Percentiles rank a stretch among this genome's conserved stretches.
phyloP scores from a whole-genome alignment of 768 basidiomycete genomes.

The Omphalotus guepiniiformis region DNA sequence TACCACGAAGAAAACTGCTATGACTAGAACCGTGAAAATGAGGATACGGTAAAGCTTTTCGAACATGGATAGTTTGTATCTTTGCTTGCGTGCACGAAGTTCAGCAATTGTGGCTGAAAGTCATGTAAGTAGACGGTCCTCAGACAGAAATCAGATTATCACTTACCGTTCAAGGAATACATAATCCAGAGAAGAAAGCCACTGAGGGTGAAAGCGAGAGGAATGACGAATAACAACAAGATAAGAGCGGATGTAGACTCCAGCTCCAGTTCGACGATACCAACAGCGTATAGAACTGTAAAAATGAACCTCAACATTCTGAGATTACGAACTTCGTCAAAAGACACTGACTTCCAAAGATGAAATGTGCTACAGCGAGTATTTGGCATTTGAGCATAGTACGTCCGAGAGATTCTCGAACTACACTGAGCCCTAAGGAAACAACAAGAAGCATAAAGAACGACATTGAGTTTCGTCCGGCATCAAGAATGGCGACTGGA shows the following conservation, averaged over 20 bases:
- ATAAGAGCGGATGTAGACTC: constrained; percentile 86
- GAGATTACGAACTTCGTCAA: background rate
- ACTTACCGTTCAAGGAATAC: constrained; percentile 79
- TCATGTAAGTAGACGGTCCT: constrained; percentile 10
- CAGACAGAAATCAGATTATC: background rate
- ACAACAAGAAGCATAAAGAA: constrained; percentile 96
- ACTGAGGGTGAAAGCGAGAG: constrained; percentile 92
- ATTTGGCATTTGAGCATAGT: constrained; percentile 83
- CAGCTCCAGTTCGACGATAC: constrained; percentile 88
- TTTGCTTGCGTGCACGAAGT: constrained; percentile 80
- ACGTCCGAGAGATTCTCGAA: constrained; percentile 79
- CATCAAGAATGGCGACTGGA: constrained; percentile 89
- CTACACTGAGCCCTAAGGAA: constrained; percentile 87
- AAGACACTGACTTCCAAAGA: constrained; percentile 79
- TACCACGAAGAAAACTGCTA: constrained; percentile 88
- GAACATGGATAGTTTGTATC: constrained; percentile 88
- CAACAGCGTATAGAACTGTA: constrained; percentile 85
- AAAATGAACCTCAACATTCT: background rate
- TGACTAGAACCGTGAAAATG: constrained; percentile 72
- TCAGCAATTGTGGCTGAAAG: constrained; percentile 79
- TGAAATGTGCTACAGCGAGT: constrained; percentile 80
- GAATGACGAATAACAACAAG: constrained; percentile 87
- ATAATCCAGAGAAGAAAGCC: constrained; percentile 96
- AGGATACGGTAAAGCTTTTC: constrained; percentile 81
- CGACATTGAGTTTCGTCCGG: constrained; percentile 88